Base-by-base conservation (phyloP, 2,329 filamentous ascomycete species). In the Venturia nashicola region DNA sequence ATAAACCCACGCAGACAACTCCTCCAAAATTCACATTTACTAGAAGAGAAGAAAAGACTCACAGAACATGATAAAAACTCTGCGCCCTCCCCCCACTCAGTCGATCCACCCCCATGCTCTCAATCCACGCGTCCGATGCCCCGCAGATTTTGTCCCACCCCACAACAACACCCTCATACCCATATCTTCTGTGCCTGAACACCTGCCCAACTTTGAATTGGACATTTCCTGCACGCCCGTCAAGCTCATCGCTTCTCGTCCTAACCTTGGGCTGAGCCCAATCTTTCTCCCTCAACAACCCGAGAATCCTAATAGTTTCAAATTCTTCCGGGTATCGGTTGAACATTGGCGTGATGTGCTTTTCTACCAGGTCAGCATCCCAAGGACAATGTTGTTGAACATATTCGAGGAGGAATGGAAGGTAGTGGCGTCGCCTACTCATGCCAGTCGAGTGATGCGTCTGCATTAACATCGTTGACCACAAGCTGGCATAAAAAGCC, bases 11-110 rank as follows among this genome's bases (percentile, higher is more conserved):
- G 7, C 36, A 2, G 1, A 3, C 36, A 39, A 39, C 36, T 39
- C 36, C 11, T 39, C 36, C 7, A 2, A 39, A 39, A 39, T 1
- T 5, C 36, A 39, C 3, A 7, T 39, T 39, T 11, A 11, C 36
- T 39, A 32, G 14, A 54, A 51, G 27, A 65, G 61, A 43, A 42
- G 48, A 61, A 39, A 55, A 64, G 59, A 85, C 91, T 81, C 77
- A 96, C 90, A 97, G 79, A 70, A 90, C 90, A 69, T 91, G 88
- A 73, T 96, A 97, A 69, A 91, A 96, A 42, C 86, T 86, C 74
- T 90, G 87, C 66, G 83, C 32, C 43, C 64, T 44, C 76, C 57
- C 83, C 77, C 2, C 85, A 86, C 62, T 79, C 76, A n/a, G 79
- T 76, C 64, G 87, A 74, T 88, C 85, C 11, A 89, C 83, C 59